Conservation (phyloP, 345 rosid species). For the Odontarrhena argentea region DNA sequence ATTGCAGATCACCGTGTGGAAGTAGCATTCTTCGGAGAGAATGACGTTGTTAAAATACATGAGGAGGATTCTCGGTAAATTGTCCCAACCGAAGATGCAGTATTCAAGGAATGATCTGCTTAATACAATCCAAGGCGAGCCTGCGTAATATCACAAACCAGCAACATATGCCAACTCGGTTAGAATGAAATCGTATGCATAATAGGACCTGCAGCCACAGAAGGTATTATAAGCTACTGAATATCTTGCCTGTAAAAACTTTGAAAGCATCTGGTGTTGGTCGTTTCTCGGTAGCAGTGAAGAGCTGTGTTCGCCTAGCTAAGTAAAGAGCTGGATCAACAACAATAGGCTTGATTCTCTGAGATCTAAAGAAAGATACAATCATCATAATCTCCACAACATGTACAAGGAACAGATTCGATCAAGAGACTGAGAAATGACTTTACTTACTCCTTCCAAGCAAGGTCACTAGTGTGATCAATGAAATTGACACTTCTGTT, state of each 20-base stretch:
- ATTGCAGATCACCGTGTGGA: slow-evolving; percentile 93
- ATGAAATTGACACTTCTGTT: slow-evolving; percentile 87
- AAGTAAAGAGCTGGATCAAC: slow-evolving; percentile 92
- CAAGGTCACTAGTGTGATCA: slow-evolving; percentile 92
- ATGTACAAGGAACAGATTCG: background rate
- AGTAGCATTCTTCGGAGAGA: slow-evolving; percentile 85
- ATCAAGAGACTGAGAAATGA: background rate
- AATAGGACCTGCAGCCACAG: background rate
- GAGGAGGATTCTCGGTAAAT: slow-evolving; percentile 80
- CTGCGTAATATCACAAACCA: slow-evolving; percentile 51
- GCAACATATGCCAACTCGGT: slow-evolving; percentile 26
- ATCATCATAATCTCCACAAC: slow-evolving; percentile 22
- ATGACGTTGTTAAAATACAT: slow-evolving; percentile 93
- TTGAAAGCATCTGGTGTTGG: slow-evolving; percentile 80
- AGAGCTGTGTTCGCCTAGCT: slow-evolving; percentile 85
- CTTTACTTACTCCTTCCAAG: slow-evolving; percentile 97
- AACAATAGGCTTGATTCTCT: slow-evolving; percentile 82
- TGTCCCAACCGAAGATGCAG: slow-evolving; percentile 96
- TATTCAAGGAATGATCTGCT: slow-evolving; percentile 85
- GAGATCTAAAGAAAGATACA: slow-evolving; percentile 52
- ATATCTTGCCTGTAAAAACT: slow-evolving; percentile 79
- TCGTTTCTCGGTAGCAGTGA: slow-evolving; percentile 82
- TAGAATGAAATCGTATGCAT: slow-evolving; percentile 18
- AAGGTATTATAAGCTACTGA: background rate
- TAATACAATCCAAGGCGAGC: slow-evolving; percentile 86